Evolutionary conservation across 495 filamentous ascomycete genomes (phyloP).

Genomic region (Penicillium nucicola): DNA sequence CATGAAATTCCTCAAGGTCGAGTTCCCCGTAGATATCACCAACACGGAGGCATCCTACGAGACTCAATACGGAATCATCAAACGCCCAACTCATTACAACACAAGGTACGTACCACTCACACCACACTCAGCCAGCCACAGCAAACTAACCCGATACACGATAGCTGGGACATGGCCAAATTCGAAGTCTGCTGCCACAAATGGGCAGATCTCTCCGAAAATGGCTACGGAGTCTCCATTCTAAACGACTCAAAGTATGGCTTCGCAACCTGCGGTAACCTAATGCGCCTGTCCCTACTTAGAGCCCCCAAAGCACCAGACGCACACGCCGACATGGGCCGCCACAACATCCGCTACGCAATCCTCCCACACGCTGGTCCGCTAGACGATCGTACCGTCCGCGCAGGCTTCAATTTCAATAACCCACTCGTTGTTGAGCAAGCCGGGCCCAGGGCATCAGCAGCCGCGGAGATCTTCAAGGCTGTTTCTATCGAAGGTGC

Average conservation of each 20-base stretch:
- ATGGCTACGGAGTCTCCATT: slow-evolving; percentile 88
- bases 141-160: slow-evolving; percentile 4
- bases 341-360: slow-evolving; percentile 84
- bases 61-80: slow-evolving; percentile 86
- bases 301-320: slow-evolving; percentile 95
- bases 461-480: slow-evolving; percentile 32
- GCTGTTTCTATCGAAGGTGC: slow-evolving; percentile 56
- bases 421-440: slow-evolving; percentile 61
- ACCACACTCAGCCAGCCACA: slow-evolving; percentile 6
- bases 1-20: slow-evolving; percentile 98
- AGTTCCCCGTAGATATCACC: slow-evolving; percentile 90
- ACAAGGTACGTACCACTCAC: slow-evolving; percentile 52
- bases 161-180: slow-evolving; percentile 96
- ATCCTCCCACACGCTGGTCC: slow-evolving; percentile 80
- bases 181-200: slow-evolving; percentile 98
- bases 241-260: slow-evolving; percentile 97
- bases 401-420: slow-evolving; percentile 88
- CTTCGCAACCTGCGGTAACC: slow-evolving; percentile 84
- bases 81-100: slow-evolving; percentile 92
- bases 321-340: slow-evolving; percentile 94
- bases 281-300: slow-evolving; percentile 89
- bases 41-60: slow-evolving; percentile 96
- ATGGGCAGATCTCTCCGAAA: slow-evolving; percentile 93
- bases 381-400: slow-evolving; percentile 69
- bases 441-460: slow-evolving; percentile 11